Conservation (phyloP, 2,329 filamentous ascomycete species). For the Arthroderma uncinatum region DNA sequence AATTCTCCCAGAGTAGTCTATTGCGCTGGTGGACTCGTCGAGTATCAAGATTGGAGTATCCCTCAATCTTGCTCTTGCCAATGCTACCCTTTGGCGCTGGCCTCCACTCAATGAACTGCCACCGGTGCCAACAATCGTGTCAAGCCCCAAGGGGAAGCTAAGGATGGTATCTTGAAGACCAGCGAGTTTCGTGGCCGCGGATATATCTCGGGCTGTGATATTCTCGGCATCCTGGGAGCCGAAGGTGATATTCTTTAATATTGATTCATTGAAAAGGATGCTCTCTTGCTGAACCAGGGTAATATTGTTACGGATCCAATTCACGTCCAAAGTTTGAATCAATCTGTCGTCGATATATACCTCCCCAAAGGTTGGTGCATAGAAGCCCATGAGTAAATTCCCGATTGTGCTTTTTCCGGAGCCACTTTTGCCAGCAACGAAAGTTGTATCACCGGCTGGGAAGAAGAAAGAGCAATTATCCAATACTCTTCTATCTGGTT, state of each 20-base stretch:
- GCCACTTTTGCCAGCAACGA: slow-evolving; percentile 74
- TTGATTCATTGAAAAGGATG: slow-evolving; percentile 67
- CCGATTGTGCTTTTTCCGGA: slow-evolving; percentile 86
- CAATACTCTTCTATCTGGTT: slow-evolving; percentile 50
- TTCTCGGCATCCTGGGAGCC: slow-evolving; percentile 45
- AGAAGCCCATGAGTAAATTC: slow-evolving; percentile 68
- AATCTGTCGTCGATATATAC: slow-evolving; percentile 58
- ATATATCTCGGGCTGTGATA: slow-evolving; percentile 46
- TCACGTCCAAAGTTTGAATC: slow-evolving; percentile 50
- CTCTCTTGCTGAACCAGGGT: slow-evolving; percentile 75
- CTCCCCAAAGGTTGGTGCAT: slow-evolving; percentile 52
- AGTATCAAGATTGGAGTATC: slow-evolving; percentile 72
- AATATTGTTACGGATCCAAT: slow-evolving; percentile 67
- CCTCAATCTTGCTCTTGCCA: slow-evolving; percentile 66
- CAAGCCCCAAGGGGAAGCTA: slow-evolving; percentile 55
- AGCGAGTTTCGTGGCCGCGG: slow-evolving; percentile 53
- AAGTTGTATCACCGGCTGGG: slow-evolving; percentile 59
- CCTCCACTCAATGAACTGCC: slow-evolving; percentile 69
- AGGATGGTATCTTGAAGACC: slow-evolving; percentile 57
- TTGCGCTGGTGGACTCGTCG: slow-evolving; percentile 77
- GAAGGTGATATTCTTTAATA: slow-evolving; percentile 67
- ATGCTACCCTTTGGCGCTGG: slow-evolving; percentile 67
- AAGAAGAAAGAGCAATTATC: slow-evolving; percentile 56
- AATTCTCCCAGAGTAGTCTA: slow-evolving; percentile 61
- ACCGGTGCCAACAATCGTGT: slow-evolving; percentile 60